Evolutionary conservation across 306 rosid species (phyloP), one percentile per base, ranked within the genome.

Genomic region (Castanea sativa): DNA sequence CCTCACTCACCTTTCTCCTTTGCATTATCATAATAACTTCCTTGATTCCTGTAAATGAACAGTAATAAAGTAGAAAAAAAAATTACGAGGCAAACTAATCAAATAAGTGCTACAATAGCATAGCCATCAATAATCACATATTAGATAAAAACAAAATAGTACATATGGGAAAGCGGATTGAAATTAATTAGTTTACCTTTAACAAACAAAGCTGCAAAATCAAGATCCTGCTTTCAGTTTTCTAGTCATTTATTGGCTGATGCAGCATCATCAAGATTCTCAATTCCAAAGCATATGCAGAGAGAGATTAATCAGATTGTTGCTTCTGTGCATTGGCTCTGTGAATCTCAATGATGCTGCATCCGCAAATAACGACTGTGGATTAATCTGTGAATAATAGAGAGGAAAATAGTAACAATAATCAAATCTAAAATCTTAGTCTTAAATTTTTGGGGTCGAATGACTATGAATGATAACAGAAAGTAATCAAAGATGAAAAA

Each of bases 201-300:
- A 41, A 19, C n/a, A 16, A 13, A 14, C 8, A 27, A 15, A 41
- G 4, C 57, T 49, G 60, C 33, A 49, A 38, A 68, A 35, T 68
- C 72, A 19, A 35, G 76, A 68, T 55, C 79, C 76, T 27, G 30
- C 52, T 3, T 33, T 35, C 23, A 19, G 52, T 52, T 68, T 68
- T 68, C 7, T 35, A 92, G 90, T 79, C 93, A 82, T 90, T 67
- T 79, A 89, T 91, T 69, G 52, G 98, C 97, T 85, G 96, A 92
- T 94, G 98, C 98, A 94, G 98, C 98, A 94, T 94, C 98, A 94
- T 94, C 98, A 94, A 92, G 98, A 94, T 94, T 94, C 98, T 87
- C 98, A 94, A 56, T 76, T 25, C 74, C 35, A 38, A 53, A 60
- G 67, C 74, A 15, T 56, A 9, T 55, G 4, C 23, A 53, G 57